Conservation (phyloP, 306 rosid genomes). For the Begonia masoniana region DNA sequence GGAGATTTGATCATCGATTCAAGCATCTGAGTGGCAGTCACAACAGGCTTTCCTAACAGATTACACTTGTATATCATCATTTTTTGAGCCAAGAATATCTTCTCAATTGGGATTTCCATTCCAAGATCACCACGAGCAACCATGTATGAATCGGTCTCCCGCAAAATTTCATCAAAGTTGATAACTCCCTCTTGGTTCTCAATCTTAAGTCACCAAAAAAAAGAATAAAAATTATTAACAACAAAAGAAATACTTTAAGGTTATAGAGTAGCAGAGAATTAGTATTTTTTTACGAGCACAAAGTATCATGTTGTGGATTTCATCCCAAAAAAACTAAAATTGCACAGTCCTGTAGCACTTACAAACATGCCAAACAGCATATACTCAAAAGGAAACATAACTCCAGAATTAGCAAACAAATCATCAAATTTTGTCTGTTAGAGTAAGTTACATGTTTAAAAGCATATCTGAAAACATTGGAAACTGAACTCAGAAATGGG, state of each 20-base stretch:
- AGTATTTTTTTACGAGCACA: too few species aligned
- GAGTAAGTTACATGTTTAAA: too few species aligned
- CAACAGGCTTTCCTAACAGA: slow-evolving; percentile 29
- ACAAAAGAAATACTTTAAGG: background rate
- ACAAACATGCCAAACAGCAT: too few species aligned
- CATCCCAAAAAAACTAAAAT: too few species aligned
- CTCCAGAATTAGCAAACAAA: too few species aligned
- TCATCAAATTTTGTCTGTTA: too few species aligned
- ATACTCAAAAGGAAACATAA: too few species aligned
- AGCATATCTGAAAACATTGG: too few species aligned
- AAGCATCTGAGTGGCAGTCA: slow-evolving; percentile 30
- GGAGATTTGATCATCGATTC: slow-evolving; percentile 33
- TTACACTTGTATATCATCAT: slow-evolving; percentile 27
- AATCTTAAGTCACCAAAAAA: slow-evolving; percentile 16
- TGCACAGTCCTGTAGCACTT: too few species aligned
- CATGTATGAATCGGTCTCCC: slow-evolving; percentile 32
- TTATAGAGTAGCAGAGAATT: too few species aligned
- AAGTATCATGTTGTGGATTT: too few species aligned
- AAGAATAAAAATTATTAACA: background rate
- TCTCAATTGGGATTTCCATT: slow-evolving; percentile 35
- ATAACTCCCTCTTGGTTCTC: slow-evolving; percentile 30
- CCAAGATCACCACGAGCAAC: slow-evolving; percentile 14
- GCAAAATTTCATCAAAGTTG: slow-evolving; percentile 32
- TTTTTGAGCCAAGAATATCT: slow-evolving; percentile 34
- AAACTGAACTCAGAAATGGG: background rate